phyloP scores from a whole-genome alignment of 2,329 filamentous ascomycete genomes.

The Chaetomium globosum region DNA sequence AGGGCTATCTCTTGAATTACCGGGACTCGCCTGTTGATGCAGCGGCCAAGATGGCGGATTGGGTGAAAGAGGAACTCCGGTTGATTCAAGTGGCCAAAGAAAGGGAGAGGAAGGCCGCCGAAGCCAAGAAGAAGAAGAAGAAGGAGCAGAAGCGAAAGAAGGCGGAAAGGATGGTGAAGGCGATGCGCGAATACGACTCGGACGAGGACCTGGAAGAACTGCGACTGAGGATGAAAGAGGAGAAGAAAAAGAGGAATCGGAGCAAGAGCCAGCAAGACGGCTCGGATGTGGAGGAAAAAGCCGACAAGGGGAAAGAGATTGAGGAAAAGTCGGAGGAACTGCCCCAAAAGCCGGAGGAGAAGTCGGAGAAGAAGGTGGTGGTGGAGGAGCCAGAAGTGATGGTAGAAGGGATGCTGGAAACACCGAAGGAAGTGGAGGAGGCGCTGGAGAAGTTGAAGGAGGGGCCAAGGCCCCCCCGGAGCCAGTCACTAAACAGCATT shows the following conservation, averaged over 20 bases:
- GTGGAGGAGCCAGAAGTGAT: neutral
- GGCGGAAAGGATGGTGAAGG: conserved; percentile 21
- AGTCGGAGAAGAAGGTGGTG: neutral
- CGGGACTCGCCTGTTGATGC: conserved; percentile 47
- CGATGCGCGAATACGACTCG: conserved; percentile 21
- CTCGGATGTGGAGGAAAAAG: neutral
- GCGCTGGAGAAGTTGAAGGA: neutral
- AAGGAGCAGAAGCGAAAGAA: conserved; percentile 22
- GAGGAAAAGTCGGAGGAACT: neutral
- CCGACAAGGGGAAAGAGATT: neutral
- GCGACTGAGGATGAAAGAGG: conserved; percentile 17
- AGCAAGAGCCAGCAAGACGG: conserved; percentile 7
- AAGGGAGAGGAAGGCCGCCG: conserved; percentile 30
- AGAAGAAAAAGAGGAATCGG: conserved; percentile 14
- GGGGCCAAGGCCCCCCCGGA: neutral
- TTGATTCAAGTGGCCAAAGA: conserved; percentile 37
- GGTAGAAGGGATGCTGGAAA: neutral
- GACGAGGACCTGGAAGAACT: conserved; percentile 26
- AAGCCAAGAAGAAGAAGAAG: conserved; percentile 34
- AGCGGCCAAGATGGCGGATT: conserved; percentile 41
- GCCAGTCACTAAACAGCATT: neutral
- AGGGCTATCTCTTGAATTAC: conserved; percentile 53
- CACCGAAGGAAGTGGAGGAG: neutral
- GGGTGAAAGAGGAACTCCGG: conserved; percentile 45
- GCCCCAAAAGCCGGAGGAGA: neutral